Evolutionary conservation across 2,329 filamentous ascomycete genomes (phyloP), one percentile per base, ranked within the genome.

Genomic region (Fusarium nisikadoi): DNA sequence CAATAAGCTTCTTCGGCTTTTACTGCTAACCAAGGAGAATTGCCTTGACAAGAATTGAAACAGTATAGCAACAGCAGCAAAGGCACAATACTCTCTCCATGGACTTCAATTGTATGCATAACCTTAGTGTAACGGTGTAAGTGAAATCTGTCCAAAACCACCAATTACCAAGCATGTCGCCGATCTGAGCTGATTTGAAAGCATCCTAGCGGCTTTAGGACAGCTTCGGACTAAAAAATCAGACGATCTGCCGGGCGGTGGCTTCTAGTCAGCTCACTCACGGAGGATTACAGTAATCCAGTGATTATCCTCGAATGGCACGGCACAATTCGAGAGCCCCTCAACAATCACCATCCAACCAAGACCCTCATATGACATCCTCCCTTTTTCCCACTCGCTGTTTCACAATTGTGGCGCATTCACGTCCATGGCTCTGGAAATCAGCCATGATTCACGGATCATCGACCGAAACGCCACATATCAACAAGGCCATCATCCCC

Each of bases 81-180:
- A 27, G 19, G 10, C 17, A n/a, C 9, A 47, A 25, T 23, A 5
- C 29, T 56, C 29, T 46, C 13, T 23, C 36, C 36, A 25, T 27
- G 4, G 33, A 29, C 49, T 25, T 25, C 29, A 47, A 46, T 56
- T 55, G 38, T 33, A 55, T 45, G 53, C 41, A 47, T 56, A 27
- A 53, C 25, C 45, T 23, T 27, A 59, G 46, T 41, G 27, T 39
- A 42, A 56, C 31, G 36, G 61, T 54, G n/a, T 49, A 65, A 59
- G 54, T 72, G 69, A 60, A 65, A 72, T 65, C 50, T 72, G 70
- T 72, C 69, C 70, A 72, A 39, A 72, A 65, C 58, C 35, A 54
- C 62, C 61, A 65, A 52, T 54, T 54, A 58, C 54, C 42, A 69
- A 68, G 62, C 69, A 71, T 53, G 56, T 41, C 65, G 33, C 23